phyloP scores from a whole-genome alignment of 441 rosid genomes.

The Gossypium trilobum region DNA sequence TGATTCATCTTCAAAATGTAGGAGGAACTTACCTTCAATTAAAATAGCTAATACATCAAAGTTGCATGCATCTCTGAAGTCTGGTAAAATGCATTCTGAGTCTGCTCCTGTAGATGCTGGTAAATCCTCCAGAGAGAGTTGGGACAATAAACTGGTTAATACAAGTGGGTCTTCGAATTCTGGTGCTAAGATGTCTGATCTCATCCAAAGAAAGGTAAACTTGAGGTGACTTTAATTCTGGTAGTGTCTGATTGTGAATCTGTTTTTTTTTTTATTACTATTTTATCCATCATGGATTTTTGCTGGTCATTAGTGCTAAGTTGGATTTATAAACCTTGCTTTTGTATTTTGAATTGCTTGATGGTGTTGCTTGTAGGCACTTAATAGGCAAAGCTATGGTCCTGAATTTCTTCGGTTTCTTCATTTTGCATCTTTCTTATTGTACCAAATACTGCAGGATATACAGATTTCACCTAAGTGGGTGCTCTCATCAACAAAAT shows the following conservation, averaged over 20 bases:
- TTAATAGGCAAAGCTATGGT: too few relatives aligned
- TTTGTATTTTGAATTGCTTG: not conserved
- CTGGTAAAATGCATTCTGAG: constrained; percentile 49
- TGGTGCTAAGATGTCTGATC: constrained; percentile 66
- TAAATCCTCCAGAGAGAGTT: constrained; percentile 51
- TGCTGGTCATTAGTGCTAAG: not conserved
- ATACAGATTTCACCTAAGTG: not conserved
- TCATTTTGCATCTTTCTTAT: not conserved
- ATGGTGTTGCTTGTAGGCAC: not conserved
- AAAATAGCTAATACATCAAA: constrained; percentile 59
- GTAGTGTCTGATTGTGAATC: not conserved
- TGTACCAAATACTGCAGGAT: not conserved
- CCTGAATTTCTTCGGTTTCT: not conserved
- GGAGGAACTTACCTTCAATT: constrained; percentile 56
- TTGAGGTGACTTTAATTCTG: constrained; percentile 2
- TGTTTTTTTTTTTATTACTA: not conserved
- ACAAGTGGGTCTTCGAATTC: constrained; percentile 42
- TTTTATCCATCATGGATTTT: not conserved
- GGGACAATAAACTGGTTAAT: constrained; percentile 54
- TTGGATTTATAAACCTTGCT: not conserved
- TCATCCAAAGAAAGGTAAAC: constrained; percentile 77
- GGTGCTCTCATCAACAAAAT: not conserved
- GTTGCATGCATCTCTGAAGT: constrained; percentile 56
- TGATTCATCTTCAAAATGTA: constrained; percentile 53
- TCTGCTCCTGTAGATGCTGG: constrained; percentile 46